Evolutionary conservation across 75 land plant species (phyloP).

Genomic region (Pinus taeda): DNA sequence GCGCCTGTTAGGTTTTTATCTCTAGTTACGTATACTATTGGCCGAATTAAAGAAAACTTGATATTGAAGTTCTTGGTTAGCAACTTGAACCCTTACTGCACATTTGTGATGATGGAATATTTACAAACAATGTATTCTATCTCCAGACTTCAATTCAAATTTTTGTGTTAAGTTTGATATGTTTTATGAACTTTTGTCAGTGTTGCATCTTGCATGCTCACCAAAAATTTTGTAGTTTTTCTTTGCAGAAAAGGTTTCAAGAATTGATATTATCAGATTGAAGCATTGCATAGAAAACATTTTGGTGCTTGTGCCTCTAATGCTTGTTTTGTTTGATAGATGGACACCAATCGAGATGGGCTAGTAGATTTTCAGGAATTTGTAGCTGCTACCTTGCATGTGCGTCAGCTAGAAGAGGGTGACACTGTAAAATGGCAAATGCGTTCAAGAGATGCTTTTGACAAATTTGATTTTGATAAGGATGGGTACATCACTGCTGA

Average conservation of each 20-base stretch:
- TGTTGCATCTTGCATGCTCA: not conserved
- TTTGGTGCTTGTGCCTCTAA: not conserved
- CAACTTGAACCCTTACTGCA: not conserved
- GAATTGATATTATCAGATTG: not conserved
- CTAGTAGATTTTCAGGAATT: constrained; percentile 28
- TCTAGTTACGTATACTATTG: not conserved
- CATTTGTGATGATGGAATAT: not conserved
- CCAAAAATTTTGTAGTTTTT: not conserved
- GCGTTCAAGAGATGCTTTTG: constrained; percentile 28
- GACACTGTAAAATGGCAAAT: constrained; percentile 26
- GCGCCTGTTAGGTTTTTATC: not conserved
- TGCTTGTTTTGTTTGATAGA: constrained; percentile 6
- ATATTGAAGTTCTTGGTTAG: not conserved
- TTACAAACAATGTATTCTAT: not conserved
- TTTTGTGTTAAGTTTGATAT: not conserved
- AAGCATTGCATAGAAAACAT: not conserved
- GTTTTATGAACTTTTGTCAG: not conserved
- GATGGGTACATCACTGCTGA: constrained; percentile 33
- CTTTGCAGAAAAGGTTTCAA: not conserved
- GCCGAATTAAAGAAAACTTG: not conserved
- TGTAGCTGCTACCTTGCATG: constrained; percentile 33
- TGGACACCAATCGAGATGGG: constrained; percentile 27
- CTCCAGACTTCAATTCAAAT: not conserved
- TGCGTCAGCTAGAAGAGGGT: constrained; percentile 23
- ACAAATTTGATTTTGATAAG: constrained; percentile 28